A percentile compares a stretch with the other conserved stretches of the same genome.
Evolutionary conservation across 2,329 filamentous ascomycete genomes (phyloP).

Genomic region (Talaromyces albobiverticillius): DNA sequence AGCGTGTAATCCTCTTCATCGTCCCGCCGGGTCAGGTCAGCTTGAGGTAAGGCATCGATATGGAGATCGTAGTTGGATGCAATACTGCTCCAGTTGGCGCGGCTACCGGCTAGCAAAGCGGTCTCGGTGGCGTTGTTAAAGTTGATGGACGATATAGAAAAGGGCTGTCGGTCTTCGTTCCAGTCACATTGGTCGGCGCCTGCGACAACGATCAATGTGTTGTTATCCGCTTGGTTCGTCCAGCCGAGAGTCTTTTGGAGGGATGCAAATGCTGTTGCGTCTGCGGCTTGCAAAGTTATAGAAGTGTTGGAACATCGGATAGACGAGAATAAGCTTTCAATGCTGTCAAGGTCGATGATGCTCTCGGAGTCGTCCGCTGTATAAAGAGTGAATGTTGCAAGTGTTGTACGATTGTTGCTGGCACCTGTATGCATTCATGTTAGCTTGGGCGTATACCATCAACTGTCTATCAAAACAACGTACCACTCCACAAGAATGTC

Average conservation of each 20-base stretch:
- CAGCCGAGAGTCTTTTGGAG: constrained; percentile 19
- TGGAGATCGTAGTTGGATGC: constrained; percentile 21
- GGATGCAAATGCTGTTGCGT: not conserved
- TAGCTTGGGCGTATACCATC: no score
- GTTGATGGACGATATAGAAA: constrained; percentile 18
- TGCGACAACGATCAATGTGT: constrained; percentile 21
- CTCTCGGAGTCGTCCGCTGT: not conserved
- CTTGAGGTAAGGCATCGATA: not conserved
- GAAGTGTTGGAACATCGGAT: constrained; percentile 4
- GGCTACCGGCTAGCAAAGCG: constrained; percentile 17
- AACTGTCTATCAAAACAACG: not conserved
- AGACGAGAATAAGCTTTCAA: not conserved
- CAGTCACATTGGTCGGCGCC: constrained; percentile 23
- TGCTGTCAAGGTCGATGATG: constrained; percentile 10
- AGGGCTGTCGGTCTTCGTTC: constrained; percentile 21
- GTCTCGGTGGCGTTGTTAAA: constrained; percentile 18
- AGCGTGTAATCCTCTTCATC: constrained; percentile 7
- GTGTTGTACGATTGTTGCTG: not conserved
- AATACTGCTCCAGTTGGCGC: constrained; percentile 20
- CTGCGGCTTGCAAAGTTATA: not conserved
- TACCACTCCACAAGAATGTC: constrained; percentile 11
- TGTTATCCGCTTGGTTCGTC: constrained; percentile 20
- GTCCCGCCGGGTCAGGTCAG: not conserved
- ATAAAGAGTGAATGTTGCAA: constrained; percentile 9
- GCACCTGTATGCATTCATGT: not conserved